Percentiles rank a stretch among this genome's conserved stretches.
Conservation (phyloP, 2,329 filamentous ascomycete species). For the Fusarium pseudograminearum region DNA sequence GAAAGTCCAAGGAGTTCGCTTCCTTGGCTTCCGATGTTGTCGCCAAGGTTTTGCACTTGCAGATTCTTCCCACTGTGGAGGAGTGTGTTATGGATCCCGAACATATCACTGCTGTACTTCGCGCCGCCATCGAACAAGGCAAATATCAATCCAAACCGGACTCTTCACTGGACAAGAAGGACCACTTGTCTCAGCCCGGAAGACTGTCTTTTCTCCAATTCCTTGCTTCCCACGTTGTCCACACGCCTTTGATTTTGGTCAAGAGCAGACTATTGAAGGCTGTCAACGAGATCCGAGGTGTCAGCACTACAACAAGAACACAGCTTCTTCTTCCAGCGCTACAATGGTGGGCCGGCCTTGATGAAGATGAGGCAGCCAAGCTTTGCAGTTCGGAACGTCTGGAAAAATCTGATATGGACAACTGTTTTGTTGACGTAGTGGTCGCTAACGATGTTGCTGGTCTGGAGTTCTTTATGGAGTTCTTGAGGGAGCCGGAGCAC, state of each 20-base stretch:
- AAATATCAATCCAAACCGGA: slow-evolving; percentile 53
- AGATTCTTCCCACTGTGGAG: slow-evolving; percentile 81
- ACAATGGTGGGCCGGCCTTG: slow-evolving; percentile 73
- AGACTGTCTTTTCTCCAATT: slow-evolving; percentile 76
- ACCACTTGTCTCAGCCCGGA: slow-evolving; percentile 68
- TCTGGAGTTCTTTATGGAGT: slow-evolving; percentile 63
- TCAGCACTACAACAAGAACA: slow-evolving; percentile 76
- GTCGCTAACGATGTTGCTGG: slow-evolving; percentile 66
- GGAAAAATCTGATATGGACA: slow-evolving; percentile 58
- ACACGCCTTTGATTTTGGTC: slow-evolving; percentile 75
- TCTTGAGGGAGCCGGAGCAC: slow-evolving; percentile 57
- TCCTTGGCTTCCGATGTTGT: slow-evolving; percentile 70
- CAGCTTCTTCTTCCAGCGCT: slow-evolving; percentile 82
- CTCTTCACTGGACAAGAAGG: slow-evolving; percentile 62
- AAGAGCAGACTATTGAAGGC: slow-evolving; percentile 79
- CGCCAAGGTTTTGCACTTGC: slow-evolving; percentile 71
- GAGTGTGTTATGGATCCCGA: slow-evolving; percentile 85
- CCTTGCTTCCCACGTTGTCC: slow-evolving; percentile 77
- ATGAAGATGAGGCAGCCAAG: slow-evolving; percentile 62
- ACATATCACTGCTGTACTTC: slow-evolving; percentile 74
- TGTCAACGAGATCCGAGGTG: slow-evolving; percentile 78
- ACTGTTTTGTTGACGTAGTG: slow-evolving; percentile 63
- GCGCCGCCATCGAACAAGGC: slow-evolving; percentile 55
- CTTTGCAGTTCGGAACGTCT: slow-evolving; percentile 56
- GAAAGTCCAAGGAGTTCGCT: slow-evolving; percentile 63